These are phyloP conservation scores for Pythium myriotylum DNA, from an alignment of 352 stramenopile species.

Conservation along the genomic window DNA sequence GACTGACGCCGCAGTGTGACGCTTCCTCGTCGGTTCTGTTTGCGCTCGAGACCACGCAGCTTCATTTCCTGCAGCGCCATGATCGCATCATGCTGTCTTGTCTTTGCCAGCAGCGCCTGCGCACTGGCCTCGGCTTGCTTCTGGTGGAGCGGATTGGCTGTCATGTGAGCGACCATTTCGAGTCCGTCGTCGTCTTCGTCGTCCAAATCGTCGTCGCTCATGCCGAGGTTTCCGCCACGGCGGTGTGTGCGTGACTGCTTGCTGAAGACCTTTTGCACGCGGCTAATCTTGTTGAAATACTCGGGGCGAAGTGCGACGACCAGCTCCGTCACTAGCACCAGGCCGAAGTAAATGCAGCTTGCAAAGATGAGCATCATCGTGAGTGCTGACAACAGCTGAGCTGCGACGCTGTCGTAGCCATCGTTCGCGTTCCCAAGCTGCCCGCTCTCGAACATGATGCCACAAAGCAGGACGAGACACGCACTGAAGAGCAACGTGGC, in stretches of 20 bases:
- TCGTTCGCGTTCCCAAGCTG: slow-evolving; percentile 45
- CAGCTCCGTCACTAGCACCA: slow-evolving; percentile 67
- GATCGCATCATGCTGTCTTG: slow-evolving; percentile 52
- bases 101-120: slow-evolving; percentile 35
- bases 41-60: slow-evolving; percentile 38
- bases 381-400: slow-evolving; percentile 48
- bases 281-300: slow-evolving; percentile 63
- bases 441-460: slow-evolving; percentile 71
- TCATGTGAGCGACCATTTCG: slow-evolving; percentile 73
- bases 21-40: slow-evolving; percentile 31
- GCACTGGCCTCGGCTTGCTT: slow-evolving; percentile 46
- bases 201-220: slow-evolving; percentile 24
- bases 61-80: slow-evolving; percentile 57
- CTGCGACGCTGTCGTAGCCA: slow-evolving; percentile 47
- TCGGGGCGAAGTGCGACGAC: slow-evolving; percentile 63
- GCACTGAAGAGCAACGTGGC: slow-evolving; percentile 70
- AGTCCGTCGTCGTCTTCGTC: slow-evolving; percentile 56
- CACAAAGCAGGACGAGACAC: slow-evolving; percentile 61
- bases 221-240: slow-evolving; percentile 2
- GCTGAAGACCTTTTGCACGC: slow-evolving; percentile 65
- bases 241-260: slow-evolving; percentile 33
- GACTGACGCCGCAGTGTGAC: slow-evolving; percentile 23
- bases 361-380: slow-evolving; percentile 59
- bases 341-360: slow-evolving; percentile 62
- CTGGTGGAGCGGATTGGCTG: slow-evolving; percentile 60